A percentile compares a stretch with the other conserved stretches of the same genome.
These are phyloP conservation scores for Atalantia buxifolia DNA, from an alignment of 345 rosid genomes.

Conservation along the genomic window DNA sequence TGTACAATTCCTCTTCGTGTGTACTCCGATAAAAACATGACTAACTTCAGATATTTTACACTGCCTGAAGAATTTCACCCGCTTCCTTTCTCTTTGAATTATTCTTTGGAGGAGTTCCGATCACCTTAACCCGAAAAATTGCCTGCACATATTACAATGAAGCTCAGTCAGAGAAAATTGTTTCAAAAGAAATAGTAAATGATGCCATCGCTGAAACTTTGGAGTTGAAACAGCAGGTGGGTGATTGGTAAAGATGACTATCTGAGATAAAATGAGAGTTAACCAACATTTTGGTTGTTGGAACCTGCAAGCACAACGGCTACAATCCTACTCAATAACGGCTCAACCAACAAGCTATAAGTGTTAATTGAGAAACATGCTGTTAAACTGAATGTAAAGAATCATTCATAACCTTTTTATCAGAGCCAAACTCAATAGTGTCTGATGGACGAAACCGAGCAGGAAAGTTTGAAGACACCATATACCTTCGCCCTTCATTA, in stretches of 20 bases:
- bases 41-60: constrained; percentile 23
- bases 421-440: constrained; percentile 63
- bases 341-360: background rate
- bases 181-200: background rate
- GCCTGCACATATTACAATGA: constrained; percentile 40
- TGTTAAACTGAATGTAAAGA: background rate
- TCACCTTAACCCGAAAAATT: constrained; percentile 67
- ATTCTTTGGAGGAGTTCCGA: constrained; percentile 29
- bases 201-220: background rate
- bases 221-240: background rate
- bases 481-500: constrained; percentile 50
- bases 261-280: background rate
- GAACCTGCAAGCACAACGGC: background rate
- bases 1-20: constrained; percentile 21
- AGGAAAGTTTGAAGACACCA: constrained; percentile 51
- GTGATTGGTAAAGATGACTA: background rate
- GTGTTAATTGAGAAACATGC: background rate
- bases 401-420: constrained; percentile 43
- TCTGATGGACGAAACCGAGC: constrained; percentile 57
- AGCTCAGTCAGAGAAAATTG: background rate
- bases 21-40: background rate
- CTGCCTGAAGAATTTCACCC: constrained; percentile 52
- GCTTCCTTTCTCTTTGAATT: constrained; percentile 20
- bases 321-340: too few species aligned
- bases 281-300: background rate